Conservation (phyloP, 2,329 filamentous ascomycete species). For the Xylaria sp. region DNA sequence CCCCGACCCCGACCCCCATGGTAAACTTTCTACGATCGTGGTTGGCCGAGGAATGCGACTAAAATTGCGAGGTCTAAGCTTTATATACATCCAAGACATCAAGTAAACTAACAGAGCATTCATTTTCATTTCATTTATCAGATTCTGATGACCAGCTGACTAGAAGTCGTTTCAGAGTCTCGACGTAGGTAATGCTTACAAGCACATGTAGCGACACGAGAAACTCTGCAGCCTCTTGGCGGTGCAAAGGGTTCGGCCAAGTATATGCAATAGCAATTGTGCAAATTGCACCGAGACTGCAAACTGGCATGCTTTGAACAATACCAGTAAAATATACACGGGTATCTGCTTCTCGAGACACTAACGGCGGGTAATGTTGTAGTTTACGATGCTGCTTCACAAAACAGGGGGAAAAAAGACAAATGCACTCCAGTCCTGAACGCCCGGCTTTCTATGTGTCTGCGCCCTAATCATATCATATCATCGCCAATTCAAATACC, state of each 20-base stretch:
- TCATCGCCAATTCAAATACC: conserved; percentile 55
- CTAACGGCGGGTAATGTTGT: background rate
- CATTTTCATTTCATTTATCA: too few species aligned
- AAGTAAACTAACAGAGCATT: too few species aligned
- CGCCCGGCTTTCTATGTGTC: conserved; percentile 23
- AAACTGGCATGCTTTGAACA: background rate
- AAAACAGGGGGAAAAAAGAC: conserved; percentile 9
- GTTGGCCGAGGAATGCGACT: background rate
- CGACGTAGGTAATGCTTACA: too few species aligned
- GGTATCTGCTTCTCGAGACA: background rate
- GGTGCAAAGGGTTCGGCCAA: too few species aligned
- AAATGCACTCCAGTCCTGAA: conserved; percentile 11
- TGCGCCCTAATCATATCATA: conserved; percentile 3
- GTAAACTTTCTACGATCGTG: background rate
- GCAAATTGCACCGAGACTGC: too few species aligned
- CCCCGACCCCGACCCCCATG: too few species aligned
- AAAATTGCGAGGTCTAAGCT: background rate
- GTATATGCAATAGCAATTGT: too few species aligned
- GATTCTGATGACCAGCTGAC: background rate
- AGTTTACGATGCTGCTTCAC: background rate
- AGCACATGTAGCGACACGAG: too few species aligned
- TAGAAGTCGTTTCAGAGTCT: background rate
- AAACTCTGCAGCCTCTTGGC: too few species aligned
- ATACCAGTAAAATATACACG: background rate
- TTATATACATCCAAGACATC: background rate